Conservation (phyloP, 768 basidiomycete genomes). For the Mycena pura region DNA sequence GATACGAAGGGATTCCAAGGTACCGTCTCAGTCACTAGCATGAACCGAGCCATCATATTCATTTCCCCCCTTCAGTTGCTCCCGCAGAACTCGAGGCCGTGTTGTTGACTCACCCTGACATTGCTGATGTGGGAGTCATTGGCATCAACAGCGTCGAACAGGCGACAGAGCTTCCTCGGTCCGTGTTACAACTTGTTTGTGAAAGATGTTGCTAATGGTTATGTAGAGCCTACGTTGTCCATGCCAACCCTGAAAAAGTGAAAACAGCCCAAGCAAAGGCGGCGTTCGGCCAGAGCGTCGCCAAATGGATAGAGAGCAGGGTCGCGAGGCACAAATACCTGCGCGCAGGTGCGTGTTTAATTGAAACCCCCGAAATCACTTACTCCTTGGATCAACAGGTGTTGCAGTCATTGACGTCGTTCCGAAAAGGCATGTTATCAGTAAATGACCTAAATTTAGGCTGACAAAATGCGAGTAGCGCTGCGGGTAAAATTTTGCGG, state of each 20-base stretch:
- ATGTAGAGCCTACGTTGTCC: constrained; percentile 8
- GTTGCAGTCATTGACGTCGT: neutral
- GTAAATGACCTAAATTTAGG: neutral
- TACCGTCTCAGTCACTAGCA: constrained; percentile 35
- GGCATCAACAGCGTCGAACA: constrained; percentile 70
- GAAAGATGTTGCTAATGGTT: neutral
- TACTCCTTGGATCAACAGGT: neutral
- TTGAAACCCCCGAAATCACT: too few relatives aligned
- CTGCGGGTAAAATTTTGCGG: constrained; percentile 13
- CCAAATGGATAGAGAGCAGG: constrained; percentile 5
- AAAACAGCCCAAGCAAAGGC: neutral
- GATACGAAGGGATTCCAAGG: constrained; percentile 84
- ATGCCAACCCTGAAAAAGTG: neutral
- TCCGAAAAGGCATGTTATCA: neutral
- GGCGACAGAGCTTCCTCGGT: constrained; percentile 51
- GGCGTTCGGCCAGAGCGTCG: neutral
- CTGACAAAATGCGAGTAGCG: neutral
- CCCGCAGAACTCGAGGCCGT: constrained; percentile 86
- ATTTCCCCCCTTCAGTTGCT: constrained; percentile 57
- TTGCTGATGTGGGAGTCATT: constrained; percentile 84
- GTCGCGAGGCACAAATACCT: constrained; percentile 11
- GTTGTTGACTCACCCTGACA: constrained; percentile 73
- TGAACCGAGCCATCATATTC: neutral
- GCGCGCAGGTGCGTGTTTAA: neutral
- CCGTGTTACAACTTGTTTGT: neutral